These are phyloP conservation scores for Fomes fomentarius DNA, from an alignment of 1,284 basidiomycete species.

Conservation along the genomic window DNA sequence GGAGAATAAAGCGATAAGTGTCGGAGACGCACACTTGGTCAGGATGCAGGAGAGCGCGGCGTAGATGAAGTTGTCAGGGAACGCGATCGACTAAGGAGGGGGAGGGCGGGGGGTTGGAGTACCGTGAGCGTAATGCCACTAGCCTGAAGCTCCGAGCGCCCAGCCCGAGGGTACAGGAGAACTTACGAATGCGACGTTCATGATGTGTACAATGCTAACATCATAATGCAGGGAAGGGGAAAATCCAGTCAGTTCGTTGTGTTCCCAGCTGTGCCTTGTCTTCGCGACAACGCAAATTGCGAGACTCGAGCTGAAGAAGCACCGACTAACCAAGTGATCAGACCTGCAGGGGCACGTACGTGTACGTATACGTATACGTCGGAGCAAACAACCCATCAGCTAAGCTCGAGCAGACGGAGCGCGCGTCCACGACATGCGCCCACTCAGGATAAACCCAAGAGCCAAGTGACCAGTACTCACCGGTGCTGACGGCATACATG, in stretches of 20 bases:
- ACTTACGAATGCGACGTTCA: conserved; percentile 13
- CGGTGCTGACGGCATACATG: conserved; percentile 8
- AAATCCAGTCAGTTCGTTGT: too few species aligned
- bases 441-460: background rate
- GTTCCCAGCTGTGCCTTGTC: too few species aligned
- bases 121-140: background rate
- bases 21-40: conserved; percentile 8
- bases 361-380: too few species aligned
- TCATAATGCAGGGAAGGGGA: too few species aligned
- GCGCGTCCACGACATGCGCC: background rate
- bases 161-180: too few species aligned
- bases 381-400: background rate
- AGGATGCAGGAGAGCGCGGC: conserved; percentile 7
- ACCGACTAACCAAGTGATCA: conserved; percentile 5
- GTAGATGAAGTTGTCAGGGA: conserved; percentile 12
- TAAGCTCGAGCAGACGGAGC: background rate
- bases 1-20: background rate
- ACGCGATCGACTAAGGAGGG: conserved; percentile 1
- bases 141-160: background rate
- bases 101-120: too few species aligned
- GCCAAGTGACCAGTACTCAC: background rate
- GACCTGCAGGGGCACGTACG: too few species aligned
- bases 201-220: conserved; percentile 8
- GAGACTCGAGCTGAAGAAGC: too few species aligned
- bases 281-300: too few species aligned